These are phyloP conservation scores for Phtheirospermum japonicum DNA, from an alignment of 257 asterid species.

Conservation along the genomic window DNA sequence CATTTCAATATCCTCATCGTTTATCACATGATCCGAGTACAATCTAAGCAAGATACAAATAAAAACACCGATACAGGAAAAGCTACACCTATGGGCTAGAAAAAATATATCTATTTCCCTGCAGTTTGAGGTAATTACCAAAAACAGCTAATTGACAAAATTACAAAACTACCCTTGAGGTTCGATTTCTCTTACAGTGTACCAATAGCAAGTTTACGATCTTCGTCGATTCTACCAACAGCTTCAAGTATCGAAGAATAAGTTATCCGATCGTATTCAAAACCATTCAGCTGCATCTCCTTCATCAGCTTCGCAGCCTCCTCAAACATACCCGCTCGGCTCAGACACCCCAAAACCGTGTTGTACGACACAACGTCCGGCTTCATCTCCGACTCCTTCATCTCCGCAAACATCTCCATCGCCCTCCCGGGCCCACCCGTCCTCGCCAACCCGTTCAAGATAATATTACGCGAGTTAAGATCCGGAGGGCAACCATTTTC, in stretches of 20 bases:
- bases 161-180: too few relatives aligned
- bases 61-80: too few relatives aligned
- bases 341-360: slow-evolving; percentile 51
- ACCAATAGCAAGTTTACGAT: slow-evolving; percentile 21
- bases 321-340: slow-evolving; percentile 62
- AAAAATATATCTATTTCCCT: too few relatives aligned
- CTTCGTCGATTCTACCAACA: slow-evolving; percentile 56
- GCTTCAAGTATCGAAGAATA: slow-evolving; percentile 62
- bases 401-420: slow-evolving; percentile 44
- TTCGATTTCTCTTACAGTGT: too few relatives aligned
- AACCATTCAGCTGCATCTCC: slow-evolving; percentile 50
- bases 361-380: slow-evolving; percentile 58
- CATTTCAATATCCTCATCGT: too few relatives aligned
- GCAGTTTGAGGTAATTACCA: too few relatives aligned
- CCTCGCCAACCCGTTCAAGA: slow-evolving; percentile 51
- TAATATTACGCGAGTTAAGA: slow-evolving; percentile 47
- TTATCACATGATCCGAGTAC: too few relatives aligned
- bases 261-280: slow-evolving; percentile 48
- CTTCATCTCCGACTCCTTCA: slow-evolving; percentile 45
- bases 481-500: slow-evolving; percentile 50
- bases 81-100: too few relatives aligned
- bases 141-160: too few relatives aligned
- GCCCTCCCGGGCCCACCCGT: slow-evolving; percentile 49
- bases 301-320: slow-evolving; percentile 60
- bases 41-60: too few relatives aligned